Evolutionary conservation across 768 basidiomycete genomes (phyloP), one percentile per base, ranked within the genome.

Genomic region (Symmetrospora coprosmae): DNA sequence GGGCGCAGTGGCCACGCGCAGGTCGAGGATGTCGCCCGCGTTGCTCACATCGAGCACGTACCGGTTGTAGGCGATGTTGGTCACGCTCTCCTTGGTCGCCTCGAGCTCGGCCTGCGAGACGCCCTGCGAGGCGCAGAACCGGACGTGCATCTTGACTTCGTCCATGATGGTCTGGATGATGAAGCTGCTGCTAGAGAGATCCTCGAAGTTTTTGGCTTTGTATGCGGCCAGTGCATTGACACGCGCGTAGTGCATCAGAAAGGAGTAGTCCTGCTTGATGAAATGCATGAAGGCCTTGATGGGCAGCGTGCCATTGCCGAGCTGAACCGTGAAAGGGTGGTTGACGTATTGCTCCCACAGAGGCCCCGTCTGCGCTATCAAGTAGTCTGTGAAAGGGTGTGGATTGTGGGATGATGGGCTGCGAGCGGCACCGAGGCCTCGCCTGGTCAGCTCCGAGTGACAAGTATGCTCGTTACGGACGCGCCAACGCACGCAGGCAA

Each of bases 61-160:
- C 7, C 83, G 82, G 0, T 87, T 86, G 68, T 96, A 96, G 0
- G 88, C 88, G 2, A 80, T 84, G 28, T 86, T 87, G 5, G 81
- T 79, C 0, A 82, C 67, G 0, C 81, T 79, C 69, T 91, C 87
- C 2, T 77, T 75, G 1, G 82, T 82, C 8, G n/a, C 27, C 25
- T 50, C 59, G n/a, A 33, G 27, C n/a, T 19, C 21, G 8, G 23
- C 28, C 25, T 40, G 31, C 8, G 40, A 40, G 8, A 43, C 30
- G 39, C 53, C 37, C 43, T 56, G 53, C 25, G 40, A 45, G 19
- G 21, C 17, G 33, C 48, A 33, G 48, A 60, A 50, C 27, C 35
- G 49, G 28, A 30, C 27, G 25, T 46, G 31, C 34, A 49, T 33
- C 11, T 60, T 19, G 25, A 46, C 81, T 72, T 94, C 91, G 37